A percentile compares a stretch with the other conserved stretches of the same genome.
These are phyloP conservation scores for Rhizopus arrhizus DNA, from an alignment of 371 early-diverging fungal genomes.

Conservation along the genomic window DNA sequence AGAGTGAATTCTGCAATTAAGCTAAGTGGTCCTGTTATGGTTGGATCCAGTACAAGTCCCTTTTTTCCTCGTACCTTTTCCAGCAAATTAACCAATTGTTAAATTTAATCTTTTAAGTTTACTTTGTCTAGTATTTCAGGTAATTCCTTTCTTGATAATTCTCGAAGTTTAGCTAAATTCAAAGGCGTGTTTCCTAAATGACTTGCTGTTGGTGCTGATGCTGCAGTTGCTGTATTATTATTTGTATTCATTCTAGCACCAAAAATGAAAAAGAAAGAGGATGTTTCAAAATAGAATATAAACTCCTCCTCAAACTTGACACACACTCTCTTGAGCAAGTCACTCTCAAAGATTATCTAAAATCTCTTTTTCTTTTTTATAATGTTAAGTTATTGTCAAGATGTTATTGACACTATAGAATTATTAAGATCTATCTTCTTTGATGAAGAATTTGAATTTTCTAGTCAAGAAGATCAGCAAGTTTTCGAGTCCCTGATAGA, in stretches of 20 bases:
- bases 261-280: conserved; percentile 9
- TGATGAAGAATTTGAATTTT: conserved; percentile 28
- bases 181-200: conserved; percentile 57
- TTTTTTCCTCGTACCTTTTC: conserved; percentile 85
- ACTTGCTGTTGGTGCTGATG: conserved; percentile 17
- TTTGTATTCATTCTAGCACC: background rate
- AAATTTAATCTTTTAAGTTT: conserved; percentile 12
- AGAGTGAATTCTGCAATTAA: conserved; percentile 83
- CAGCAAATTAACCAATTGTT: background rate
- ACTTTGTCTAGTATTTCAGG: conserved; percentile 78
- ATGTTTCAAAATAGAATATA: background rate
- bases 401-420: conserved; percentile 24
- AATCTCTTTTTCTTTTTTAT: background rate
- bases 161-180: conserved; percentile 63
- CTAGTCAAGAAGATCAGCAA: conserved; percentile 9
- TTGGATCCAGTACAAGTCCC: conserved; percentile 84
- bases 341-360: too few species aligned
- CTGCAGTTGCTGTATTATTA: background rate
- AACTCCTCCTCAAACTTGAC: background rate
- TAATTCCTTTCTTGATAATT: conserved; percentile 72
- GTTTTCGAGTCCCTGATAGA: conserved; percentile 3
- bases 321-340: background rate
- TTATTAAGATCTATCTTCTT: conserved; percentile 28
- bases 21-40: conserved; percentile 83
- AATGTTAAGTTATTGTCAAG: conserved; percentile 8